Percentiles rank a stretch among this genome's conserved stretches.
phyloP scores from a whole-genome alignment of 305 asterid genomes.

The Fraxinus latifolia region DNA sequence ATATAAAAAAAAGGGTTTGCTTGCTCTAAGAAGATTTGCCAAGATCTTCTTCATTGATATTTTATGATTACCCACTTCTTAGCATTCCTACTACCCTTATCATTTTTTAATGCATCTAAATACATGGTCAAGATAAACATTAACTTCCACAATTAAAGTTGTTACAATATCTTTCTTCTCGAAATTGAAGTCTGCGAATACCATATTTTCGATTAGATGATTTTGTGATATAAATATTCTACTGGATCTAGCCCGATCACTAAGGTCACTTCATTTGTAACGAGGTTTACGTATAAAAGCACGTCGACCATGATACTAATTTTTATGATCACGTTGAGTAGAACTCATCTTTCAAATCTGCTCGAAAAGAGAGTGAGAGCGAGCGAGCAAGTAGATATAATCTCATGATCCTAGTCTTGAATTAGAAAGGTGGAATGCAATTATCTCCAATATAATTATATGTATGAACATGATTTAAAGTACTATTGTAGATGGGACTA shows the following conservation, averaged over 20 bases:
- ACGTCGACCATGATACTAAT: background rate
- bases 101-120: constrained; percentile 31
- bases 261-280: background rate
- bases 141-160: background rate
- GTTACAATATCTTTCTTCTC: background rate
- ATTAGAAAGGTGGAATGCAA: background rate
- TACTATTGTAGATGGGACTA: constrained; percentile 59
- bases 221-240: background rate
- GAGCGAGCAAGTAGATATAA: background rate
- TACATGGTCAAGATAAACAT: constrained; percentile 52
- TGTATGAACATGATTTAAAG: background rate
- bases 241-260: background rate
- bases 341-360: background rate
- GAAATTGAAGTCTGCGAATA: background rate
- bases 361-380: background rate
- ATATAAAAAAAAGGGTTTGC: constrained; percentile 43
- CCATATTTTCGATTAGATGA: background rate
- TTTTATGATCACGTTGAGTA: background rate
- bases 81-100: constrained; percentile 48
- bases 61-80: constrained; percentile 62
- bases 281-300: background rate
- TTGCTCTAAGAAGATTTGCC: constrained; percentile 72
- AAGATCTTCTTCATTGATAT: constrained; percentile 52
- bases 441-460: background rate
- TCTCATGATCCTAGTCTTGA: background rate